These are phyloP conservation scores for Clonostachys rosea DNA, from an alignment of 2,329 filamentous ascomycete species.

Conservation along the genomic window DNA sequence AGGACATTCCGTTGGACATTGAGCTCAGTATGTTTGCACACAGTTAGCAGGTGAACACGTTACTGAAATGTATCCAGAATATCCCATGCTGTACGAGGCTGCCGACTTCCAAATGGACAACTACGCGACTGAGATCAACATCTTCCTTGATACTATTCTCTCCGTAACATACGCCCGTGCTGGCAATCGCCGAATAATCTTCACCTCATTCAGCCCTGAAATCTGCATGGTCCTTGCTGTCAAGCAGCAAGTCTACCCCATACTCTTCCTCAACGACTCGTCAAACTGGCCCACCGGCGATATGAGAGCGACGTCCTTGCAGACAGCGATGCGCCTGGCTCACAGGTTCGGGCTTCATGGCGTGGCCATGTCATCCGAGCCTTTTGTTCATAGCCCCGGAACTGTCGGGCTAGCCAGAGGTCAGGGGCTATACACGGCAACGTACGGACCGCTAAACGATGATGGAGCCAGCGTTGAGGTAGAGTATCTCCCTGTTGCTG, in stretches of 20 bases:
- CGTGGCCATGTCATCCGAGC: background rate
- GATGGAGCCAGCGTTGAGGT: background rate
- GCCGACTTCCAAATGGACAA: background rate
- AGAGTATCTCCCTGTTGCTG: too few relatives aligned
- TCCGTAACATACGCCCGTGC: background rate
- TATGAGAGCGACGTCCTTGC: background rate
- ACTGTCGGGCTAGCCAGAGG: background rate
- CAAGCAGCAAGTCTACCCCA: background rate
- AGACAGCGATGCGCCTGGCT: background rate
- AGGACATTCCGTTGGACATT: background rate
- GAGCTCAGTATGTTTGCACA: background rate
- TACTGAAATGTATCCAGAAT: background rate
- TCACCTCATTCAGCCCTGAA: background rate
- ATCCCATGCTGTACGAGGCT: background rate
- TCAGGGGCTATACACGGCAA: background rate
- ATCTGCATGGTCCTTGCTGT: background rate
- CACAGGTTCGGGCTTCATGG: background rate
- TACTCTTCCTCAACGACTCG: background rate
- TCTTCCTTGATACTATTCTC: background rate
- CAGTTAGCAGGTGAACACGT: background rate
- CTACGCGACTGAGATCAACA: background rate
- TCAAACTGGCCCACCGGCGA: background rate
- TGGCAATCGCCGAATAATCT: background rate
- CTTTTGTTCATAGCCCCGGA: background rate
- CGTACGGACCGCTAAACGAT: background rate